phyloP scores from a whole-genome alignment of 2,329 filamentous ascomycete genomes.

The Venturia asperata region DNA sequence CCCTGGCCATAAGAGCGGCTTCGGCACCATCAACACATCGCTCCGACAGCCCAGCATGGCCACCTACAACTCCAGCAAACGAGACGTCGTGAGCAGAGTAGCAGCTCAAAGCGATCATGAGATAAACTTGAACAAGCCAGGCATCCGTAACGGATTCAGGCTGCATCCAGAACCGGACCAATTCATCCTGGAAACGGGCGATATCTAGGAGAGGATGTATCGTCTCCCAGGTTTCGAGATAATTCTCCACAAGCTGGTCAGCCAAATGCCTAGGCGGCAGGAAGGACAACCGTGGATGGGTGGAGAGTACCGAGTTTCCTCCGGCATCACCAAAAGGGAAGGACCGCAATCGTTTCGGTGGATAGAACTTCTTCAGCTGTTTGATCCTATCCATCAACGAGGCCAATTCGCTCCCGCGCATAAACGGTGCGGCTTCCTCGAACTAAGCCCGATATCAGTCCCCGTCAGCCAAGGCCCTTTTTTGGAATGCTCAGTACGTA shows the following conservation, averaged over 20 bases:
- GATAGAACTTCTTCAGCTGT: conserved; percentile 6
- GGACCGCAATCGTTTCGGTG: conserved; percentile 1
- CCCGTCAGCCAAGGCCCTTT: not conserved
- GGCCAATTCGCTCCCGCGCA: not conserved
- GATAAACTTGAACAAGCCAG: conserved; percentile 19
- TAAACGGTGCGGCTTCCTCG: conserved; percentile 9
- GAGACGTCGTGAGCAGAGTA: conserved; percentile 7
- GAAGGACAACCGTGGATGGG: conserved; percentile 13
- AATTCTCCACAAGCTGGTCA: conserved; percentile 15
- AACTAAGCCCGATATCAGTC: conserved; percentile 11
- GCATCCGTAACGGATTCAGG: conserved; percentile 5
- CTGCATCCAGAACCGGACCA: conserved; percentile 2
- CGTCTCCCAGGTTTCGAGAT: conserved; percentile 14
- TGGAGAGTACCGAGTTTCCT: not conserved
- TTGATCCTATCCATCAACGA: conserved; percentile 3
- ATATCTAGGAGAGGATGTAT: conserved; percentile 12
- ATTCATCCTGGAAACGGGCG: not conserved
- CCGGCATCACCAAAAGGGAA: conserved; percentile 15
- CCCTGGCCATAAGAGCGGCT: conserved; percentile 5
- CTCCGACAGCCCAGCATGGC: conserved; percentile 10
- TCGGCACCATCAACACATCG: conserved; percentile 16
- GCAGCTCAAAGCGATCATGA: conserved; percentile 18
- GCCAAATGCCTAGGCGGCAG: conserved; percentile 13
- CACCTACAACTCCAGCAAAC: not conserved
- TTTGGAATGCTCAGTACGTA: not conserved